A percentile compares a stretch with the other conserved stretches of the same genome.
Evolutionary conservation across 2,329 filamentous ascomycete genomes (phyloP).

Genomic region (Fusarium falciforme): DNA sequence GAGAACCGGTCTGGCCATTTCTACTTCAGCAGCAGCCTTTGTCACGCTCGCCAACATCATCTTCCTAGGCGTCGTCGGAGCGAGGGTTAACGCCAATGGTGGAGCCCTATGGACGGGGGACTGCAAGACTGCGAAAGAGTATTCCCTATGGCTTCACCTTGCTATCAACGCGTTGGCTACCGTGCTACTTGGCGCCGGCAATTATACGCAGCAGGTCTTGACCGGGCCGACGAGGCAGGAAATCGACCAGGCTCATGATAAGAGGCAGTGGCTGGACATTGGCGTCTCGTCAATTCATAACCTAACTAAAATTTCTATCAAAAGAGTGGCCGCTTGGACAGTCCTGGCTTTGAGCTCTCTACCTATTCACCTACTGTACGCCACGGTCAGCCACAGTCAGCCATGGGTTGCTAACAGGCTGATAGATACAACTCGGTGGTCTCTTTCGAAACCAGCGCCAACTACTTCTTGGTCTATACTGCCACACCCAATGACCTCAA

Average conservation of each 20-base stretch:
- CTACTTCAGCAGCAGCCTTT: neutral
- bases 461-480: neutral
- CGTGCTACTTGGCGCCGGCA: neutral
- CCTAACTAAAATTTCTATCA: neutral
- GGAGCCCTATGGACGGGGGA: neutral
- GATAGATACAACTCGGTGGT: neutral
- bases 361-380: neutral
- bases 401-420: neutral
- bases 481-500: neutral
- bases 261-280: neutral
- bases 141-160: neutral
- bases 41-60: neutral
- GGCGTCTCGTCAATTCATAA: constrained; percentile 1
- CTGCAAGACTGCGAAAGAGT: neutral
- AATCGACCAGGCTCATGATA: neutral
- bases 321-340: neutral
- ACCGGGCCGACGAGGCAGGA: neutral
- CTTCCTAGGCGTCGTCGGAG: neutral
- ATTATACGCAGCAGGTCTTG: neutral
- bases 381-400: neutral
- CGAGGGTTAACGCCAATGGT: neutral
- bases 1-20: neutral
- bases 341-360: neutral
- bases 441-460: neutral
- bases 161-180: neutral